Evolutionary conservation across 108 stramenopile species (phyloP).

Genomic region (Cyclotella sp.): DNA sequence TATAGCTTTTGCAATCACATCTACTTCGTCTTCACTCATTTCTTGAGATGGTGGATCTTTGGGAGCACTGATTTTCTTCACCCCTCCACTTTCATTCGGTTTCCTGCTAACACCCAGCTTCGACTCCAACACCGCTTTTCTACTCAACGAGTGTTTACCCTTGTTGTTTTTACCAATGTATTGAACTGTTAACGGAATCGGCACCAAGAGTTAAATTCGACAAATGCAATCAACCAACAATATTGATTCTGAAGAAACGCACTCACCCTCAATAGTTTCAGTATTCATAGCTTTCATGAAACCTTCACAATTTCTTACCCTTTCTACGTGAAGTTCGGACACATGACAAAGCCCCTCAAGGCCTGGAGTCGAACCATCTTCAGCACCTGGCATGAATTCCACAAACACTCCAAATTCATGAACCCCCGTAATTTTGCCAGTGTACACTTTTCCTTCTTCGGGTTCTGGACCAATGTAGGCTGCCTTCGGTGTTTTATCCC

Average conservation of each 20-base stretch:
- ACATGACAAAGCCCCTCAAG: conserved; percentile 86
- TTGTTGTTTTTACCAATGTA: conserved; percentile 80
- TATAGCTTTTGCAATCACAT: conserved; percentile 79
- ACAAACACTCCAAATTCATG: conserved; percentile 87
- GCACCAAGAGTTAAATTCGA: neutral
- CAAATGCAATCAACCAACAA: neutral
- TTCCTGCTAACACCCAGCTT: conserved; percentile 22
- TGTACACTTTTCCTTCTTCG: conserved; percentile 76
- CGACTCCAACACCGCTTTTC: conserved; percentile 69
- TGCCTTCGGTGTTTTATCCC: conserved; percentile 56
- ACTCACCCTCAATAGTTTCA: conserved; percentile 74
- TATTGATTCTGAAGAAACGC: neutral
- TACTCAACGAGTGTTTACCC: conserved; percentile 76
- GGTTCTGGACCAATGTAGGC: conserved; percentile 78
- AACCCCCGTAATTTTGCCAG: conserved; percentile 78
- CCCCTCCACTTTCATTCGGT: neutral
- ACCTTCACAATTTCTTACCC: conserved; percentile 84
- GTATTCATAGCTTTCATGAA: conserved; percentile 69
- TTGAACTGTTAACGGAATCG: conserved; percentile 12
- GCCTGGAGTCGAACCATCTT: conserved; percentile 80
- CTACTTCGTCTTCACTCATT: conserved; percentile 76
- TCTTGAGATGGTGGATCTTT: conserved; percentile 35
- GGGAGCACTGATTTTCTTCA: conserved; percentile 14
- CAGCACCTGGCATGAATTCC: conserved; percentile 84
- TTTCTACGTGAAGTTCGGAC: conserved; percentile 80